Conservation (phyloP, 441 rosid species). For the Pelargonium fulgidum region DNA sequence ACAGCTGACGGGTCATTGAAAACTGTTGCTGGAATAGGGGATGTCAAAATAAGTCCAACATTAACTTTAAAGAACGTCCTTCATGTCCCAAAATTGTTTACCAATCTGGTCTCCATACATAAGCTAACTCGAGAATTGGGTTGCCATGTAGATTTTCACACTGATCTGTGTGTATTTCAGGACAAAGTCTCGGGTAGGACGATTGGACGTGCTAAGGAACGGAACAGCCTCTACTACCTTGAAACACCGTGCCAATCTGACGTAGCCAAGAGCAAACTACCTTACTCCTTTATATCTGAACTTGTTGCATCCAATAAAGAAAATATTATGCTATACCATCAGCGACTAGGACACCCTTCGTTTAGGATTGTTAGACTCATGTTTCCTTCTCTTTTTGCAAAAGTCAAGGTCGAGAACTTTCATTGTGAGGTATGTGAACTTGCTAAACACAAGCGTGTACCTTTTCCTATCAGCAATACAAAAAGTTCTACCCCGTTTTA, state of each 20-base stretch:
- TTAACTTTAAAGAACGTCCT: background rate
- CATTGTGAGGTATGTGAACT: conserved; percentile 8
- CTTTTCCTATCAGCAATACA: background rate
- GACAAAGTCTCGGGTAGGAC: background rate
- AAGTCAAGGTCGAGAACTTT: background rate
- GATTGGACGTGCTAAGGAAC: conserved; percentile 16
- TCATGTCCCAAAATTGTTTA: background rate
- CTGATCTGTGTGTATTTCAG: background rate
- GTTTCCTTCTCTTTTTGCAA: background rate
- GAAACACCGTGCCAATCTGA: background rate
- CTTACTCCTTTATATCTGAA: too few species aligned
- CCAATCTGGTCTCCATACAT: conserved; percentile 1
- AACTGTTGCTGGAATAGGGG: background rate
- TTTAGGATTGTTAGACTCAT: background rate
- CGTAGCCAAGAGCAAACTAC: too few species aligned
- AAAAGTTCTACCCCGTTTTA: background rate
- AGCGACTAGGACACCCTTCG: background rate
- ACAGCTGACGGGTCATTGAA: background rate
- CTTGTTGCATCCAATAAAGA: too few species aligned
- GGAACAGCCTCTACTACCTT: conserved; percentile 2
- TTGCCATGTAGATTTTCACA: background rate
- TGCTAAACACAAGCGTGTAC: background rate
- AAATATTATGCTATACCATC: background rate
- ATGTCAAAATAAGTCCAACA: background rate
- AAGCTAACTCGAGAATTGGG: background rate